Evolutionary conservation across 1,284 basidiomycete species (phyloP).

Genomic region (Malassezia arunalokei): DNA sequence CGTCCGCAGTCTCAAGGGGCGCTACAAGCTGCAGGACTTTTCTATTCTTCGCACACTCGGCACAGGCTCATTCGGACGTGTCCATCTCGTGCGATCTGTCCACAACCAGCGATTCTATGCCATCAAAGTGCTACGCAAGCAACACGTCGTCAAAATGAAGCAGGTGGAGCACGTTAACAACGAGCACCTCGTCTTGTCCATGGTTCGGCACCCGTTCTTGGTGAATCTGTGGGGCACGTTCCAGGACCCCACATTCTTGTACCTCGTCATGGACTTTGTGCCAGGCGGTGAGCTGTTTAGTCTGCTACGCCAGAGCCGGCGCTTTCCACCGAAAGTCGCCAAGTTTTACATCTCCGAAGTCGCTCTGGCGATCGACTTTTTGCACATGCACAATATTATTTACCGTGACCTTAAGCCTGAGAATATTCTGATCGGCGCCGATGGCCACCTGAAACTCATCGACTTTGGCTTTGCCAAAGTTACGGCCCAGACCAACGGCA

Average conservation of each 20-base stretch:
- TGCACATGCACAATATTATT: conserved; percentile 81
- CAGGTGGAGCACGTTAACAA: conserved; percentile 97
- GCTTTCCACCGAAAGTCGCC: conserved; percentile 94
- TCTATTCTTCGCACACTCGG: conserved; percentile 38
- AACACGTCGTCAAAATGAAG: conserved; percentile 87
- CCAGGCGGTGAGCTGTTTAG: conserved; percentile 87
- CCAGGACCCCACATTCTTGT: conserved; percentile 81
- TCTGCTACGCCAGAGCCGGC: conserved; percentile 51
- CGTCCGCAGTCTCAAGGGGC: conserved; percentile 31
- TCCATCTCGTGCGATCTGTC: conserved; percentile 36
- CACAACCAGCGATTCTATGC: conserved; percentile 45
- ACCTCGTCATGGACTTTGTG: conserved; percentile 99
- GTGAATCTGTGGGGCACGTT: conserved; percentile 98
- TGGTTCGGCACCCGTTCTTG: conserved; percentile 87
- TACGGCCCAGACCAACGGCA: conserved; percentile 56
- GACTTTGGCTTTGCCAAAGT: conserved; percentile 96
- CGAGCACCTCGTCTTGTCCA: conserved; percentile 77
- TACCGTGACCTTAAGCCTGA: conserved; percentile 97
- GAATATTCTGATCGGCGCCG: conserved; percentile 80
- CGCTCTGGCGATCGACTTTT: conserved; percentile 80
- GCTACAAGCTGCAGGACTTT: conserved; percentile 42
- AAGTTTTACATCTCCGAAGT: conserved; percentile 99
- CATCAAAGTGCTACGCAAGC: conserved; percentile 48
- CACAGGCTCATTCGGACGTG: conserved; percentile 41
- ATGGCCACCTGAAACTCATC: conserved; percentile 95